Percentiles rank a stretch among this genome's conserved stretches.
phyloP scores from a whole-genome alignment of 2,329 filamentous ascomycete genomes.

The Chrysoporthe deuterocubensis region DNA sequence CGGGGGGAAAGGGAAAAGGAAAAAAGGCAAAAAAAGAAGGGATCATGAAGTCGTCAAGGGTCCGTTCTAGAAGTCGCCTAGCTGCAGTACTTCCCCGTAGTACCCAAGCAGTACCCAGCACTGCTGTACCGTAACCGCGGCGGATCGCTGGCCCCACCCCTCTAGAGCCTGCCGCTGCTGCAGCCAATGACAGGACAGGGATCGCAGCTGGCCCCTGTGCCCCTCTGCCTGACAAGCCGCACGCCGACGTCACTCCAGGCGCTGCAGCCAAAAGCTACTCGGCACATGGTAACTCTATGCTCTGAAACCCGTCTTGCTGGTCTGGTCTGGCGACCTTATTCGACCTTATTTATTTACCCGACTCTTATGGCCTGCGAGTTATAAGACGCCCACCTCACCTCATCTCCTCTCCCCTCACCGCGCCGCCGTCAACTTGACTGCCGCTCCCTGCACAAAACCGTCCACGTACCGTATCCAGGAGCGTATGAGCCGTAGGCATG shows the following conservation, averaged over 20 bases:
- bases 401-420: too few relatives aligned
- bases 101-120: too few relatives aligned
- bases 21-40: background rate
- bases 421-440: background rate
- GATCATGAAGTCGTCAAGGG: constrained; percentile 10
- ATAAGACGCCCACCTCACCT: background rate
- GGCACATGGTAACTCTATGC: too few relatives aligned
- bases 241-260: constrained; percentile 8
- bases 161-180: background rate
- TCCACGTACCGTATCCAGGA: background rate
- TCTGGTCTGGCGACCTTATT: background rate
- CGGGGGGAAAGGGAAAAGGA: background rate
- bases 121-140: background rate
- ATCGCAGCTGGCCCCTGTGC: constrained; percentile 3
- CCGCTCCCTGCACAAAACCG: background rate
- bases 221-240: constrained; percentile 14
- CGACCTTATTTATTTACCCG: too few relatives aligned
- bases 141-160: background rate
- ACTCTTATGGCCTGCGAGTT: background rate
- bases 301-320: background rate
- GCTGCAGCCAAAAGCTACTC: too few relatives aligned
- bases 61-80: constrained; percentile 14
- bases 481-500: constrained; percentile 9
- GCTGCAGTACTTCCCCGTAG: background rate
- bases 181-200: background rate